These are phyloP conservation scores for Colletotrichum coccodes DNA, from an alignment of 2,329 filamentous ascomycete species.

Conservation along the genomic window DNA sequence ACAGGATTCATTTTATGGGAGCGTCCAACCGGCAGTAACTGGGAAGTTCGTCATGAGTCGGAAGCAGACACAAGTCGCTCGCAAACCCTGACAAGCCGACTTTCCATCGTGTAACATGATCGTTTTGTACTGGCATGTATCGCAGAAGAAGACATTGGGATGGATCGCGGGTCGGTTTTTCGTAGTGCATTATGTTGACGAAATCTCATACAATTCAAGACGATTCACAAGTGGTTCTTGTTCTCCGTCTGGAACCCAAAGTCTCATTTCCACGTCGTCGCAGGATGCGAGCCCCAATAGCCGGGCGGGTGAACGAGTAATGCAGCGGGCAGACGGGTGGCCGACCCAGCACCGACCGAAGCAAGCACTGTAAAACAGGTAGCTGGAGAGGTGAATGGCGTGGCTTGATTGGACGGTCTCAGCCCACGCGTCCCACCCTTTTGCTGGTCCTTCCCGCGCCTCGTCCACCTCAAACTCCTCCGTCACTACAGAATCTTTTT, in stretches of 20 bases:
- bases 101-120: slow-evolving; percentile 26
- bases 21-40: slow-evolving; percentile 25
- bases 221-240: background rate
- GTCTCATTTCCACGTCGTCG: background rate
- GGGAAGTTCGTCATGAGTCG: slow-evolving; percentile 14
- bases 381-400: slow-evolving; percentile 4
- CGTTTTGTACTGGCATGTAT: slow-evolving; percentile 11
- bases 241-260: background rate
- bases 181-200: slow-evolving; percentile 25
- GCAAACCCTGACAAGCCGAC: slow-evolving; percentile 3
- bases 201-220: slow-evolving; percentile 22
- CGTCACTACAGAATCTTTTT: slow-evolving; percentile 31
- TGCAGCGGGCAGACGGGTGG: background rate
- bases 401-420: slow-evolving; percentile 22
- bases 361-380: slow-evolving; percentile 25
- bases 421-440: slow-evolving; percentile 29
- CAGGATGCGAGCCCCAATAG: background rate
- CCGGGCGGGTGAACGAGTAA: slow-evolving; percentile 14
- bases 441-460: slow-evolving; percentile 33
- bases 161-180: slow-evolving; percentile 18
- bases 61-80: slow-evolving; percentile 4
- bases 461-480: slow-evolving; percentile 28
- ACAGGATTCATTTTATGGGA: slow-evolving; percentile 28
- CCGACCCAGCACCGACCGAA: background rate
- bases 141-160: slow-evolving; percentile 20